Percentiles rank a stretch among this genome's conserved stretches.
Conservation (phyloP, 495 filamentous ascomycete species). For the Annulohypoxylon maeteangense region DNA sequence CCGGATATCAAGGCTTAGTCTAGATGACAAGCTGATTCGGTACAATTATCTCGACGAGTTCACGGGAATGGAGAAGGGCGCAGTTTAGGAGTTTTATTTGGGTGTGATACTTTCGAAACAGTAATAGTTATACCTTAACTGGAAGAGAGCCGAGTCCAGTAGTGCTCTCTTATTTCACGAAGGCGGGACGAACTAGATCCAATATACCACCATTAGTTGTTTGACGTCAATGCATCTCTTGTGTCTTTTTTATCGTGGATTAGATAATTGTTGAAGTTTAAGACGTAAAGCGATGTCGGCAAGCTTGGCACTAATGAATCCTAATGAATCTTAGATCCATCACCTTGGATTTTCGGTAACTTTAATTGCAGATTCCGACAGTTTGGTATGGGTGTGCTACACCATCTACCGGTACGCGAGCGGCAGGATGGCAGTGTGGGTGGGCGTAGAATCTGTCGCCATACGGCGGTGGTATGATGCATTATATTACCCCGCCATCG, state of each 20-base stretch:
- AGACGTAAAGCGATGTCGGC: conserved; percentile 26
- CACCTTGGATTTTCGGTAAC: not conserved
- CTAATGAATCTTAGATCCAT: not conserved
- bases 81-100: conserved; percentile 12
- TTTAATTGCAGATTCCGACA: conserved; percentile 1
- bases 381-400: conserved; percentile 12
- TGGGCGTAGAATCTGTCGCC: conserved; percentile 28
- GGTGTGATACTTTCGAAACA: conserved; percentile 20
- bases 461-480: conserved; percentile 32
- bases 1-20: conserved; percentile 39
- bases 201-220: conserved; percentile 30
- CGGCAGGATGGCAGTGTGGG: too few species aligned
- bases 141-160: conserved; percentile 12
- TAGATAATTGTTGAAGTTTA: not conserved
- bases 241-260: not conserved
- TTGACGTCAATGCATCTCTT: not conserved
- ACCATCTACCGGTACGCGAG: conserved; percentile 11
- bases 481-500: conserved; percentile 38
- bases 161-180: conserved; percentile 25
- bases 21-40: conserved; percentile 41
- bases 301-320: conserved; percentile 8
- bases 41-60: conserved; percentile 13
- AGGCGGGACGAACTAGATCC: conserved; percentile 30
- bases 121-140: conserved; percentile 26
- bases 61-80: conserved; percentile 14